Evolutionary conservation across 306 rosid species (phyloP), one percentile per base, ranked within the genome.

Genomic region (Lathyrus aphaca): DNA sequence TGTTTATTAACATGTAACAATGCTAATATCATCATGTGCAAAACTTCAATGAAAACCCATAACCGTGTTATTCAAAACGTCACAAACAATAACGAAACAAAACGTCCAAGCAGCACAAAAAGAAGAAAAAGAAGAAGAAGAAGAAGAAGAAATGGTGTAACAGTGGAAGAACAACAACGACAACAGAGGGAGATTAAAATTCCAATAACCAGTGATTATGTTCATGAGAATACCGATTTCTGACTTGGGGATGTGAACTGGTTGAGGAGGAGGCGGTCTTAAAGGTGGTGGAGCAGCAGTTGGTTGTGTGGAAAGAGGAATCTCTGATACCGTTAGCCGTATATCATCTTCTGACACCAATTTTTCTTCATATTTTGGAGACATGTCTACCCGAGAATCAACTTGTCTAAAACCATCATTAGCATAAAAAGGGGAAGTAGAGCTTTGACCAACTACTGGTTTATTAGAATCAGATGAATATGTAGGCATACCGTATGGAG

Each of bases 261-360:
- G 97, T 57, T 83, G 82, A 37, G 99, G 99, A 84, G 99, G 99
- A 53, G 99, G 98, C 4, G 98, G 96, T 79, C 97, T 88, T 77
- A 96, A 91, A 71, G 99, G 99, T 68, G 99, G 97, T 58, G 97
- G 99, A 82, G 97, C 96, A 84, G 79, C 74, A 43, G 97, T 91
- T 60, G 99, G 96, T 49, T 82, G 95, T 67, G 99, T 94, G 65
- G 80, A 80, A 75, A 94, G 96, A 76, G 96, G 97, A 86, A 94
- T 68, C 86, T 94, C 97, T 3, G 95, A 91, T 66, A 94, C 99
- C 19, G 85, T 86, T 73, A 94, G 84, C 99, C 97, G 91, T 74
- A 87, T 70, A 73, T 88, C 87, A 69, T 88, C 84, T 46, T 72
- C 72, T n/a, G 88, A 68, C 61, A 86, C 96, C 60, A 80, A 56